Evolutionary conservation across 371 early-diverging fungal species (phyloP).

Genomic region (Rhizopus stolonifer): DNA sequence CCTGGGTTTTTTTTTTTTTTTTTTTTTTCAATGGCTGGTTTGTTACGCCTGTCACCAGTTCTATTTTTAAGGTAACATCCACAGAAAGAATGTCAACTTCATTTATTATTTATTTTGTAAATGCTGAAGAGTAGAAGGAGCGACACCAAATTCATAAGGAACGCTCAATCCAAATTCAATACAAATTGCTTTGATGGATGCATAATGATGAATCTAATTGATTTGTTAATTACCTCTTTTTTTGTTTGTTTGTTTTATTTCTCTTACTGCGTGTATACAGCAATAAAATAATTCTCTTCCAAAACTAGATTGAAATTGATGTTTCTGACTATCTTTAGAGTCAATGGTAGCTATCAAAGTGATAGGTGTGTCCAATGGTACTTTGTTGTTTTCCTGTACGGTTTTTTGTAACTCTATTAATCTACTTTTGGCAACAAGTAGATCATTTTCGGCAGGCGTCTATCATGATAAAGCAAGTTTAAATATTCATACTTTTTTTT

Average conservation of each 20-base stretch:
- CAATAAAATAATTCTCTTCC: constrained; percentile 71
- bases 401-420: constrained; percentile 19
- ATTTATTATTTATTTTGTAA: constrained; percentile 6
- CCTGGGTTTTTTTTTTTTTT: too few relatives aligned
- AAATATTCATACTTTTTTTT: not conserved
- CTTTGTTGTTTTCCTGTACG: constrained; percentile 3
- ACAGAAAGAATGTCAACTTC: too few relatives aligned
- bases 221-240: too few relatives aligned
- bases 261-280: constrained; percentile 44
- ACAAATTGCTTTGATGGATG: constrained; percentile 57
- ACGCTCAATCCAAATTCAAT: constrained; percentile 41
- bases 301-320: constrained; percentile 42
- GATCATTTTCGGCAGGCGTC: constrained; percentile 39
- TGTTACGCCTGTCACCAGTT: too few relatives aligned
- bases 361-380: constrained; percentile 16
- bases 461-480: constrained; percentile 5
- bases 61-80: too few relatives aligned
- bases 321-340: constrained; percentile 20
- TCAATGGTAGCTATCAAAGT: constrained; percentile 38
- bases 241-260: too few relatives aligned
- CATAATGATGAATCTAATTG: constrained; percentile 56
- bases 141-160: constrained; percentile 53
- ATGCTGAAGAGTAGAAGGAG: constrained; percentile 51
- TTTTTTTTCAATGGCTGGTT: too few relatives aligned
- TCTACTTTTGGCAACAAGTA: constrained; percentile 32